Evolutionary conservation across 306 rosid genomes (phyloP).

Genomic region (Morella rubra): DNA sequence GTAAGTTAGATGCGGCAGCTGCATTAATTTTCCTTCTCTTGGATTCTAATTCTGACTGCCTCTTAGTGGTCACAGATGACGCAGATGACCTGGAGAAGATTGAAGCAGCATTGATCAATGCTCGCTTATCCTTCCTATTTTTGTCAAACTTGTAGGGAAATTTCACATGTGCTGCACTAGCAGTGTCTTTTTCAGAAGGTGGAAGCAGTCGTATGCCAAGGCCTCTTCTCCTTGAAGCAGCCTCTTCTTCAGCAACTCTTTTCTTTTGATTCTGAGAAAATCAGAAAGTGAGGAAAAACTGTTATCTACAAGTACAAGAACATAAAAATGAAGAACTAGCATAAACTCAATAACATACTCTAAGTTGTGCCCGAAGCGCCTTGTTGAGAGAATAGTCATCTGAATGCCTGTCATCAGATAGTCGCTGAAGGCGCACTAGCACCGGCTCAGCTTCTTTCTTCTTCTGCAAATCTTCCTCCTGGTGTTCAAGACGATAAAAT

Average conservation of each 20-base stretch:
- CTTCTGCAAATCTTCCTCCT: constrained; percentile 77
- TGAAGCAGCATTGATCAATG: constrained; percentile 58
- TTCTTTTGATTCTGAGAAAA: constrained; percentile 79
- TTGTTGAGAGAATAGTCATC: constrained; percentile 77
- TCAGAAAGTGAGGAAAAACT: constrained; percentile 3
- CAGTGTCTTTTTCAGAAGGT: constrained; percentile 54
- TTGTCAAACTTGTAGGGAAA: constrained; percentile 65
- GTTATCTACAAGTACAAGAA: constrained; percentile 1
- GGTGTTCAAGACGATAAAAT: constrained; percentile 92
- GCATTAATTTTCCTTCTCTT: constrained; percentile 83
- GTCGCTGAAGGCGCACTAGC: constrained; percentile 72
- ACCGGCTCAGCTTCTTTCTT: constrained; percentile 92
- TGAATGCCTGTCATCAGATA: constrained; percentile 72
- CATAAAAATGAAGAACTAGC: constrained; percentile 12
- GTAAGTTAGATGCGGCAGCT: constrained; percentile 53
- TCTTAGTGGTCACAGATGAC: constrained; percentile 45
- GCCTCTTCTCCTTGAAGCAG: constrained; percentile 63
- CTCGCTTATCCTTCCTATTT: constrained; percentile 68
- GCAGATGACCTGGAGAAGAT: constrained; percentile 57
- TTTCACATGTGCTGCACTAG: constrained; percentile 54
- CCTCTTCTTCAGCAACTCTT: constrained; percentile 87
- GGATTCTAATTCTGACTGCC: constrained; percentile 57
- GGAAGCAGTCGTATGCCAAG: constrained; percentile 78
- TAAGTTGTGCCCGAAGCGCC: constrained; percentile 69
- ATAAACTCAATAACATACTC: constrained; percentile 50